These are phyloP conservation scores for Geranium rotundifolium DNA, from an alignment of 345 rosid genomes.

Conservation along the genomic window DNA sequence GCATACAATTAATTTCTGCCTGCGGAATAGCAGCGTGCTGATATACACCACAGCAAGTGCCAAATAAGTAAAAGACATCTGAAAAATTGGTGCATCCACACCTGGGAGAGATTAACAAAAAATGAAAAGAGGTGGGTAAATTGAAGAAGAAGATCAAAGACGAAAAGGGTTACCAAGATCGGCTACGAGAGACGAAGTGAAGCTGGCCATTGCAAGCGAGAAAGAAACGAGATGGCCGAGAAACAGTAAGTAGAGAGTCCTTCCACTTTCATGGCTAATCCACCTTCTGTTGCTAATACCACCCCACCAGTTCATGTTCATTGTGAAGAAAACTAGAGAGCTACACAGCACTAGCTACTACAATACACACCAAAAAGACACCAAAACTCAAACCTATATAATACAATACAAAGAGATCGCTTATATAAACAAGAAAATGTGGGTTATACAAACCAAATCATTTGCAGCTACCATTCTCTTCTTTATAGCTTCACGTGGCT, in stretches of 20 bases:
- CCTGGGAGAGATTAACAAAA: not conserved
- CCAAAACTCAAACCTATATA: not conserved
- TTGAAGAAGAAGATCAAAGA: not conserved
- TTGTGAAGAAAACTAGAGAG: not conserved
- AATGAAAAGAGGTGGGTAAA: not conserved
- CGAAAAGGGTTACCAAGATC: constrained; percentile 1
- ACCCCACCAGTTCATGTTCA: not conserved
- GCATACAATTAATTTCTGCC: not conserved
- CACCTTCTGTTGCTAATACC: not conserved
- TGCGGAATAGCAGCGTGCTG: not conserved
- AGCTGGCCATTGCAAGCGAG: not conserved
- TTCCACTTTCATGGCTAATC: not conserved
- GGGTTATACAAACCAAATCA: not conserved
- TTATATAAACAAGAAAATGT: not conserved
- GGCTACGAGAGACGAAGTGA: not conserved
- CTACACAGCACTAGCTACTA: not conserved
- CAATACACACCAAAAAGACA: not conserved
- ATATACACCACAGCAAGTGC: not conserved
- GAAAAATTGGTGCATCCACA: not conserved
- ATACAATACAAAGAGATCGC: not conserved
- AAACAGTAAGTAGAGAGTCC: not conserved
- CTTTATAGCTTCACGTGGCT: not conserved
- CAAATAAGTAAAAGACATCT: not conserved
- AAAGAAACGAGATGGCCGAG: not conserved
- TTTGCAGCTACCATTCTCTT: not conserved